Percentiles rank a stretch among this genome's conserved stretches.
phyloP scores from a whole-genome alignment of 176 grass and related monocot species.

The Canna indica region DNA sequence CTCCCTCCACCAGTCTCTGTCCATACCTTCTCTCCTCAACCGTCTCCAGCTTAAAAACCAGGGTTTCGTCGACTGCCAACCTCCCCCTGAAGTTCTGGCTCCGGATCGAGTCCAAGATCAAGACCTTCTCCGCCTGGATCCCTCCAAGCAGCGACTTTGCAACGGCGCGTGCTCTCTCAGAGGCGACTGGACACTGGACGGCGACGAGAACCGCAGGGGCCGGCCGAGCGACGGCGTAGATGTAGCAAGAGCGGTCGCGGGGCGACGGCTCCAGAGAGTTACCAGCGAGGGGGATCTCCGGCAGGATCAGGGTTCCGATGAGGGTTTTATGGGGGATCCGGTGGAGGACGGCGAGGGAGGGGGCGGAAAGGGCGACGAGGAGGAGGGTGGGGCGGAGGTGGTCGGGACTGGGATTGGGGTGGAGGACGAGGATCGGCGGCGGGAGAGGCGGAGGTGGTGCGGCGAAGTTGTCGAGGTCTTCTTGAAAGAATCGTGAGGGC shows the following conservation, averaged over 20 bases:
- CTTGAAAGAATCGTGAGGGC: conserved; percentile 54
- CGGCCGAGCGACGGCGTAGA: conserved; percentile 34
- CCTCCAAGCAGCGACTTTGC: conserved; percentile 43
- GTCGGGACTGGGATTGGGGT: conserved; percentile 27
- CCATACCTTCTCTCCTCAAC: conserved; percentile 30
- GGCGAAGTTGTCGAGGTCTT: conserved; percentile 74
- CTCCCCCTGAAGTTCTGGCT: conserved; percentile 53
- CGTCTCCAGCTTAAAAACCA: conserved; percentile 91
- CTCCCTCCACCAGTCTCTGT: conserved; percentile 25
- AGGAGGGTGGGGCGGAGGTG: conserved; percentile 26
- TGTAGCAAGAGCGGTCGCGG: conserved; percentile 39
- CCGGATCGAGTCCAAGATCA: conserved; percentile 59
- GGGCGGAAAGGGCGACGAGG: conserved; percentile 48
- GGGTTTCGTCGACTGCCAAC: conserved; percentile 49
- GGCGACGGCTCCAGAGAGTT: conserved; percentile 13
- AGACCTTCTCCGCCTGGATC: conserved; percentile 48
- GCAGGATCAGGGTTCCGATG: conserved; percentile 52
- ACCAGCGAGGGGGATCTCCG: conserved; percentile 41
- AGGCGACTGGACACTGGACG: conserved; percentile 29
- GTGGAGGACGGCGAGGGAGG: conserved; percentile 49
- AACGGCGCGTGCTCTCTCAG: conserved; percentile 45
- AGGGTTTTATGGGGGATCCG: conserved; percentile 28
- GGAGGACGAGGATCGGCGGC: conserved; percentile 41
- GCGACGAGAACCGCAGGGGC: conserved; percentile 33
- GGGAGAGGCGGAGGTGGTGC: conserved; percentile 21